Percentiles rank a stretch among this genome's conserved stretches.
Evolutionary conservation across 805 yeast genomes (phyloP).

Genomic region (Ogataea pini): DNA sequence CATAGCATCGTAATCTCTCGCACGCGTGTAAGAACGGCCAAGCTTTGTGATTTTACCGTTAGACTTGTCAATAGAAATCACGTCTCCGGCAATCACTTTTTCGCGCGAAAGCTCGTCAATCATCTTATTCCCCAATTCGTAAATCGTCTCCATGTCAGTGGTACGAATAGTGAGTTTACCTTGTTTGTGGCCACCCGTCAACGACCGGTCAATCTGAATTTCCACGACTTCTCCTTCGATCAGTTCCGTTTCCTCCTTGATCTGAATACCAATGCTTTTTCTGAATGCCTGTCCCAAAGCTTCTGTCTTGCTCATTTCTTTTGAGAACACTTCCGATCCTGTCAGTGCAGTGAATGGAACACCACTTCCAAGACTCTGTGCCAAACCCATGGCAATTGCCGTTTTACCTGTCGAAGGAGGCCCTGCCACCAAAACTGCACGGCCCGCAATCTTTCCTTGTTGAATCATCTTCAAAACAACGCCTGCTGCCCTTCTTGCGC

Average conservation of each 20-base stretch:
- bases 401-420: constrained; percentile 99
- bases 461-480: constrained; percentile 91
- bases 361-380: constrained; percentile 94
- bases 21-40: constrained; percentile 98
- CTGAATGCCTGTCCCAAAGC: constrained; percentile 95
- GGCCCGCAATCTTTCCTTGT: constrained; percentile 89
- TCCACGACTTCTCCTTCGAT: constrained; percentile 98
- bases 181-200: constrained; percentile 75
- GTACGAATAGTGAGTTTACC: constrained; percentile 91
- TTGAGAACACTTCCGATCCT: constrained; percentile 89
- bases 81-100: constrained; percentile 92
- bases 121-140: constrained; percentile 51
- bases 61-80: constrained; percentile 93
- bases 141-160: constrained; percentile 83
- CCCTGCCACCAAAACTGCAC: constrained; percentile 94
- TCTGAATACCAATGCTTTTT: constrained; percentile 92
- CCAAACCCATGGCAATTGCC: constrained; percentile 92
- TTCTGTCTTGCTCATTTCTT: constrained; percentile 97
- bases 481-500: constrained; percentile 91
- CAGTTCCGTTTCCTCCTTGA: constrained; percentile 95
- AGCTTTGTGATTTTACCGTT: constrained; percentile 97
- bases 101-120: constrained; percentile 93
- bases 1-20: constrained; percentile 96
- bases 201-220: constrained; percentile 91
- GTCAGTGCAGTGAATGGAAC: constrained; percentile 98